A percentile compares a stretch with the other conserved stretches of the same genome.
Evolutionary conservation across 139 green algal genomes (phyloP).

Genomic region (Gonium pectorale): DNA sequence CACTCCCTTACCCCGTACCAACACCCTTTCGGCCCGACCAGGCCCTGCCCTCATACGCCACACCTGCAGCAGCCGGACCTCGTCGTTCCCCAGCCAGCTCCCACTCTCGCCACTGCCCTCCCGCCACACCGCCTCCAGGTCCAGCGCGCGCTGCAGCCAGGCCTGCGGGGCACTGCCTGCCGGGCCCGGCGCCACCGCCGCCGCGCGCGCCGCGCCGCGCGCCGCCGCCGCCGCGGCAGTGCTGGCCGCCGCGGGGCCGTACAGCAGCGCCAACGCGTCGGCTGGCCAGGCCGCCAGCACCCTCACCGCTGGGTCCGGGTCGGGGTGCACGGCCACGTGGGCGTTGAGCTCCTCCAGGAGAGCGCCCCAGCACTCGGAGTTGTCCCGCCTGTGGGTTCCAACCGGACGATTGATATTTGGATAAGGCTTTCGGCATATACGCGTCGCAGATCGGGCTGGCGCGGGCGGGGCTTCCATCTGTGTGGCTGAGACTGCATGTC

Average conservation of each 20-base stretch:
- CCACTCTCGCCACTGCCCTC: background rate
- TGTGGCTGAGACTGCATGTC: no score
- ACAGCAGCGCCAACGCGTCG: background rate
- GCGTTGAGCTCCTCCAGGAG: conserved; percentile 24
- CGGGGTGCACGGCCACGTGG: conserved; percentile 13
- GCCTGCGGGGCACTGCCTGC: background rate
- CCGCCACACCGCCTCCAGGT: background rate
- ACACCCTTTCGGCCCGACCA: no score
- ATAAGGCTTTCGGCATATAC: no score
- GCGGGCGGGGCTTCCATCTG: no score
- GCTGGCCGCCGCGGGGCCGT: background rate
- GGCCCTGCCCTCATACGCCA: background rate
- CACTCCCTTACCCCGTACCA: no score
- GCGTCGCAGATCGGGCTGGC: no score
- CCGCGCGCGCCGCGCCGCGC: background rate
- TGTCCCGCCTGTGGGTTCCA: conserved; percentile 18
- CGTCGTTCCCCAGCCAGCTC: conserved; percentile 31
- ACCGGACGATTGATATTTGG: no score
- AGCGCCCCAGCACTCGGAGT: conserved; percentile 32
- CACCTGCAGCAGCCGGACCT: conserved; percentile 31
- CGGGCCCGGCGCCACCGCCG: background rate
- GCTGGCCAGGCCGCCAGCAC: background rate
- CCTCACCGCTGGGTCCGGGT: conserved; percentile 3
- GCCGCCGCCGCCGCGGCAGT: background rate
- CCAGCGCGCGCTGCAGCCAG: background rate